Evolutionary conservation across 192 early-diverging fungal species (phyloP).

Genomic region (Linnemannia zychae): DNA sequence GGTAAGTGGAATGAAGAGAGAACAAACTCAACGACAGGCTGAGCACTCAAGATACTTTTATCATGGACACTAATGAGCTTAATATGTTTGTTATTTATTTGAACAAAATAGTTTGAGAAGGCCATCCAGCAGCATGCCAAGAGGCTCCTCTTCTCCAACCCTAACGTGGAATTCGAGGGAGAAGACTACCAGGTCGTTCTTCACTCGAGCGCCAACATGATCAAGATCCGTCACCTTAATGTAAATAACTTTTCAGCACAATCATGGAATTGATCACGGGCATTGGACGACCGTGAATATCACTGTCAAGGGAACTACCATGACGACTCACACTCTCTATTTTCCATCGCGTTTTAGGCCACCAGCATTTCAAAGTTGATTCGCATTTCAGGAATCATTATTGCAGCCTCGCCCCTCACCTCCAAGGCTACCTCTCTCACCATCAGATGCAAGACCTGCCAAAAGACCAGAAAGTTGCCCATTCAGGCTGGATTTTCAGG

Average conservation of each 20-base stretch:
- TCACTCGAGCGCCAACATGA: conserved; percentile 85
- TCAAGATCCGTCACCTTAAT: conserved; percentile 92
- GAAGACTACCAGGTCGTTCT: conserved; percentile 94
- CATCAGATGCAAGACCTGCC: conserved; percentile 91
- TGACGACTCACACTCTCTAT: neutral
- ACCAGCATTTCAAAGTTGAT: conserved; percentile 92
- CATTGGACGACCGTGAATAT: neutral
- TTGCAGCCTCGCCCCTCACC: conserved; percentile 88
- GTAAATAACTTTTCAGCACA: conserved; percentile 59
- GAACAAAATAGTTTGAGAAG: conserved; percentile 81
- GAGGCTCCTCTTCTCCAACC: conserved; percentile 72
- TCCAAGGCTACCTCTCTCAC: conserved; percentile 93
- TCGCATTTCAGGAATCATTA: conserved; percentile 95
- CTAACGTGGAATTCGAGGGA: conserved; percentile 67
- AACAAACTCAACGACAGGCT: too few relatives aligned
- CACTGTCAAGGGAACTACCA: neutral
- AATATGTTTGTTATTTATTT: neutral
- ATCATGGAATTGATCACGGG: neutral
- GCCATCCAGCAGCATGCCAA: conserved; percentile 85
- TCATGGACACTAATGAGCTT: too few relatives aligned
- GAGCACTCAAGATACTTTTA: too few relatives aligned
- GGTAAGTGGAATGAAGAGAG: conserved; percentile 59
- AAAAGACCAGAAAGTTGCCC: conserved; percentile 83
- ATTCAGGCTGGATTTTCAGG: conserved; percentile 90
- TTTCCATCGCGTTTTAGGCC: conserved; percentile 60